A percentile compares a stretch with the other conserved stretches of the same genome.
Conservation (phyloP, 2,329 filamentous ascomycete species). For the Fusarium nisikadoi region DNA sequence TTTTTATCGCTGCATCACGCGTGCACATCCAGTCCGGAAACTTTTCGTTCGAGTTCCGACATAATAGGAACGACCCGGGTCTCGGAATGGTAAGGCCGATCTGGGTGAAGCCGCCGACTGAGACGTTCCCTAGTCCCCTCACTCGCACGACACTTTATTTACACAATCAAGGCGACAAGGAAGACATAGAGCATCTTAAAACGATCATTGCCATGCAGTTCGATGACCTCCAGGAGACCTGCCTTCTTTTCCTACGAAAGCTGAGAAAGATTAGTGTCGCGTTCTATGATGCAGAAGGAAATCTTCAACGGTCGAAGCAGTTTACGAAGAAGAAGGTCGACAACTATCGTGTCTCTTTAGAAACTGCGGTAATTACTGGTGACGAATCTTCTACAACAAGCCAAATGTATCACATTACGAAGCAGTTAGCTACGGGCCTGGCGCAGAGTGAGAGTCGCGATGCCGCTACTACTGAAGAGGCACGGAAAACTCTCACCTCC, state of each 20-base stretch:
- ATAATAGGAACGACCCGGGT: constrained; percentile 7
- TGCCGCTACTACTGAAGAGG: neutral
- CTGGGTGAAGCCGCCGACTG: constrained; percentile 6
- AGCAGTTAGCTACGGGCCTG: neutral
- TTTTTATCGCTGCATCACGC: constrained; percentile 22
- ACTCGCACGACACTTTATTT: constrained; percentile 29
- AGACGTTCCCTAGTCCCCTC: neutral
- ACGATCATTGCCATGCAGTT: constrained; percentile 14
- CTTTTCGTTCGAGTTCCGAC: constrained; percentile 32
- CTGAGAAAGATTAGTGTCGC: constrained; percentile 8
- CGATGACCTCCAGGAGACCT: constrained; percentile 2
- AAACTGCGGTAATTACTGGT: neutral
- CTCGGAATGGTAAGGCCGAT: constrained; percentile 27
- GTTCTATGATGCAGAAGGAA: constrained; percentile 2
- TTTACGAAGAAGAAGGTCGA: constrained; percentile 11
- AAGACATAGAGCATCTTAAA: neutral
- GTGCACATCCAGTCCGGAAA: constrained; percentile 32
- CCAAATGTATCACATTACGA: constrained; percentile 28
- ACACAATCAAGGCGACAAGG: constrained; percentile 13
- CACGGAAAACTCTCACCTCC: neutral
- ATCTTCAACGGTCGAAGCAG: neutral
- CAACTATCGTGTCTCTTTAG: constrained; percentile 1
- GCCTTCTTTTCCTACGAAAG: constrained; percentile 25
- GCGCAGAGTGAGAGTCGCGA: constrained; percentile 22
- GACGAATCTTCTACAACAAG: neutral